phyloP scores from a whole-genome alignment of 2,329 filamentous ascomycete genomes.

The Fusarium burgessii region DNA sequence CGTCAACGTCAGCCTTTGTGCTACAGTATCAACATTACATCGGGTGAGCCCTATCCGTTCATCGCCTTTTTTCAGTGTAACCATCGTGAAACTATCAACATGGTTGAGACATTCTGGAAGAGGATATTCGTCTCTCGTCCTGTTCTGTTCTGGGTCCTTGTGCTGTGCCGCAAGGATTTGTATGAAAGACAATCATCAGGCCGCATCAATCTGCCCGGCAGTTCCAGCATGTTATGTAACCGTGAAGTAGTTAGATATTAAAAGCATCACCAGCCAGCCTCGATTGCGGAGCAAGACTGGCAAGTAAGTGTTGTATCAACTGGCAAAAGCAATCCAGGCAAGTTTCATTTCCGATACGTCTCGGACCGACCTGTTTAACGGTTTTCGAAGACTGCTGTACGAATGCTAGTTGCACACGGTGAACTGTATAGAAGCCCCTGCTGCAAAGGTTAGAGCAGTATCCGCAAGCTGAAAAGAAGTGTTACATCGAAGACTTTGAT shows the following conservation, averaged over 20 bases:
- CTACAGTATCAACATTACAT: background rate
- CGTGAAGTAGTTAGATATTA: slow-evolving; percentile 4
- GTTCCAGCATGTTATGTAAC: slow-evolving; percentile 21
- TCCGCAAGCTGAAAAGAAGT: slow-evolving; percentile 45
- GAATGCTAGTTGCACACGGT: background rate
- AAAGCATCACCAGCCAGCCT: background rate
- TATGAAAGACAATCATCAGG: slow-evolving; percentile 15
- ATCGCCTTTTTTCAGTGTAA: slow-evolving; percentile 1
- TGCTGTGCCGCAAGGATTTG: slow-evolving; percentile 20
- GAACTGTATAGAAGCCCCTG: slow-evolving; percentile 11
- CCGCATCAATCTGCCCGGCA: slow-evolving; percentile 34
- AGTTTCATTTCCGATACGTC: slow-evolving; percentile 43
- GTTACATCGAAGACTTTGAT: slow-evolving; percentile 40
- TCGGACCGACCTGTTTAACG: slow-evolving; percentile 22
- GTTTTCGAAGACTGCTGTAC: background rate
- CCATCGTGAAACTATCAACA: slow-evolving; percentile 3
- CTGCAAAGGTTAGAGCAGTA: slow-evolving; percentile 12
- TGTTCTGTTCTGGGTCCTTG: slow-evolving; percentile 9
- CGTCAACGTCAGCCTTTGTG: background rate
- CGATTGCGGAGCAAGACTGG: background rate
- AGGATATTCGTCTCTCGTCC: background rate
- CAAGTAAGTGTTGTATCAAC: background rate
- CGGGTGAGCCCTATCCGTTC: background rate
- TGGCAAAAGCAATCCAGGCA: slow-evolving; percentile 40
- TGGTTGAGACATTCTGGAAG: background rate